Evolutionary conservation across 441 rosid genomes (phyloP), one percentile per base, ranked within the genome.

Genomic region (Corymbia calophylla): DNA sequence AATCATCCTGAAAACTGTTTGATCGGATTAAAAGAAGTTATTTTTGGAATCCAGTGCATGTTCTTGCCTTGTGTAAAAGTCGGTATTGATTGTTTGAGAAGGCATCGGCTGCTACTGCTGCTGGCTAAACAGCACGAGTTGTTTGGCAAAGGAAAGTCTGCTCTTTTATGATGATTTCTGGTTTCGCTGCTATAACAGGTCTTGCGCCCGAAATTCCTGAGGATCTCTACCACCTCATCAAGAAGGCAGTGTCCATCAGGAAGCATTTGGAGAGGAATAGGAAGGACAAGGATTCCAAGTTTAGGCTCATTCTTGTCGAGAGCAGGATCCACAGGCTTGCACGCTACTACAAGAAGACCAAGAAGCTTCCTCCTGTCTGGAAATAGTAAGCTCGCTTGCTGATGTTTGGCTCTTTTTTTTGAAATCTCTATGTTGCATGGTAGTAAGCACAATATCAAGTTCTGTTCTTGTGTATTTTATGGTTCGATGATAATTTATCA

Each of bases 361-460:
- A 95, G 96, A 95, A 95, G 95, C 96, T 95, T 68, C 97, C 97
- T n/a, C 97, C 97, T 62, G 96, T 95, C 91, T 95, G 96, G 97
- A 95, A 95, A 90, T 95, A 95, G 97, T 95, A 91, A 92, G 96
- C 6, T 70, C 21, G 2, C 56, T 48, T 54, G 25, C 49, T 16
- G 29, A 18, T 47, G 32, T n/a, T 55, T 23, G 47, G 14, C 21
- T 64, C n/a, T 4, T 62, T 23, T 49, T 32, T n/a, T 32, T 9
- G 48, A 44, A 35, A 35, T n/a, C 35, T 47, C 18, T n/a, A n/a
- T 2, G 39, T 60, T 27, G 48, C 25, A 35, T 48, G 84, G 48
- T 77, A 23, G 51, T 44, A 25, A 77, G 51, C 84, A 44, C 29
- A 77, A 6, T 70, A 70, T 70, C 27, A 35, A 35, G 48, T 70